Conservation (phyloP, 129 eudicot species). For the Flaveria bidentis region DNA sequence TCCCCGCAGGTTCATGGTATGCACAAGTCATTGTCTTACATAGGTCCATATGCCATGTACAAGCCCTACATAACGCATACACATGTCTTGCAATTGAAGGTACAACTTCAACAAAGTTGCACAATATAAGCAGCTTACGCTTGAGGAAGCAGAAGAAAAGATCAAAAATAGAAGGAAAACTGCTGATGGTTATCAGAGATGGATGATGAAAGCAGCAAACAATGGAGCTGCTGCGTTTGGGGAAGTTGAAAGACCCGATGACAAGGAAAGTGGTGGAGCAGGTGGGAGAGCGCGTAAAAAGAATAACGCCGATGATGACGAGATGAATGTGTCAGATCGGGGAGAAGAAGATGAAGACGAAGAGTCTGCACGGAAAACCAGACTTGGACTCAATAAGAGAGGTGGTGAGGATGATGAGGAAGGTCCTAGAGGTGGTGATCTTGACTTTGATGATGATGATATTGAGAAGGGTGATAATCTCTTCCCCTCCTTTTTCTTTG, state of each 20-base stretch:
- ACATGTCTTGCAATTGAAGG: slow-evolving; percentile 41
- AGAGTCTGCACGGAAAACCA: slow-evolving; percentile 74
- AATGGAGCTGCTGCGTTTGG: slow-evolving; percentile 96
- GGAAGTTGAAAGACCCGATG: slow-evolving; percentile 69
- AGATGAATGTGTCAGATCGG: slow-evolving; percentile 68
- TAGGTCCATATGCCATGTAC: background rate
- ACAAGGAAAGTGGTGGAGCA: slow-evolving; percentile 56
- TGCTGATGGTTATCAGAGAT: slow-evolving; percentile 91
- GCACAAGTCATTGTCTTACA: slow-evolving; percentile 1
- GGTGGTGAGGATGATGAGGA: slow-evolving; percentile 95
- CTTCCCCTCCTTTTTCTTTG: slow-evolving; percentile 14
- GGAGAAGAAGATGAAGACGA: slow-evolving; percentile 98
- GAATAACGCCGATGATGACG: slow-evolving; percentile 63
- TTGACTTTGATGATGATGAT: slow-evolving; percentile 88
- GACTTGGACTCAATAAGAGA: slow-evolving; percentile 72
- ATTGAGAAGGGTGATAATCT: slow-evolving; percentile 77
- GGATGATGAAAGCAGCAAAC: slow-evolving; percentile 99
- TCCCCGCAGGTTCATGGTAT: slow-evolving; percentile 97
- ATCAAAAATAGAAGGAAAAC: slow-evolving; percentile 92
- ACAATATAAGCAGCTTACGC: slow-evolving; percentile 93
- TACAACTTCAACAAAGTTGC: slow-evolving; percentile 95
- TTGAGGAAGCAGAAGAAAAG: slow-evolving; percentile 98
- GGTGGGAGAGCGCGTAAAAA: slow-evolving; percentile 77
- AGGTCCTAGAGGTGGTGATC: slow-evolving; percentile 92
- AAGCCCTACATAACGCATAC: background rate